phyloP scores from a whole-genome alignment of 768 basidiomycete species.

The Trametes cubensis region DNA sequence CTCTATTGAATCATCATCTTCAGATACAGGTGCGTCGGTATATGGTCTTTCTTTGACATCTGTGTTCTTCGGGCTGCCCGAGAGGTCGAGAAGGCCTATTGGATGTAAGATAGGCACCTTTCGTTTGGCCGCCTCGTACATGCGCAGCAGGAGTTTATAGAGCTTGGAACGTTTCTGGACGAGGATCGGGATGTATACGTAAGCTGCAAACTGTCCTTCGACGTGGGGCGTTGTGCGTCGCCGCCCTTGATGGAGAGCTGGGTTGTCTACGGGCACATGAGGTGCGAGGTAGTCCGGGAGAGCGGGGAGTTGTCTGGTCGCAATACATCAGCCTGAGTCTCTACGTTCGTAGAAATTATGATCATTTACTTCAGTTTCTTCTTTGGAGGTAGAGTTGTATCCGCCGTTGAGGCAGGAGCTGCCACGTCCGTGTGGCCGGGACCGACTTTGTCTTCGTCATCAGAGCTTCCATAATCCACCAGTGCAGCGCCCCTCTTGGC shows the following conservation, averaged over 20 bases:
- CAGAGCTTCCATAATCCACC: constrained; percentile 29
- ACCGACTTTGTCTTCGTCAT: constrained; percentile 16
- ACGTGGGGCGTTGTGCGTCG: constrained; percentile 74
- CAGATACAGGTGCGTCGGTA: constrained; percentile 14
- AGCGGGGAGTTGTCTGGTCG: constrained; percentile 54
- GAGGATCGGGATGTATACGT: constrained; percentile 72
- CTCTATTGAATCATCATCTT: constrained; percentile 36
- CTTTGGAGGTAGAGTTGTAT: not conserved
- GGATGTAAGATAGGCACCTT: constrained; percentile 51
- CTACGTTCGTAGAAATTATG: not conserved
- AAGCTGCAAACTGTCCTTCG: constrained; percentile 82
- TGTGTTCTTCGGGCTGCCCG: not conserved
- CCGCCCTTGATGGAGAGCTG: constrained; percentile 83
- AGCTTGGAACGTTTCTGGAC: constrained; percentile 49
- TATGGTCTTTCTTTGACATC: not conserved
- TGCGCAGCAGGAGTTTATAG: constrained; percentile 48
- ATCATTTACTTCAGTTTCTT: constrained; percentile 17
- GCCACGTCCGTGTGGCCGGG: no score
- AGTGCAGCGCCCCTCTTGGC: constrained; percentile 22
- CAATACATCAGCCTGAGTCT: not conserved
- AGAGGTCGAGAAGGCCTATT: constrained; percentile 35
- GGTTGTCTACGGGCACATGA: constrained; percentile 65
- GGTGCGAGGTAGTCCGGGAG: constrained; percentile 53
- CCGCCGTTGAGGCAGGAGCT: not conserved
- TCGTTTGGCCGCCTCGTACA: constrained; percentile 46